Conservation (phyloP, 78 protist species). For the Blattamonas nauphoetae region DNA sequence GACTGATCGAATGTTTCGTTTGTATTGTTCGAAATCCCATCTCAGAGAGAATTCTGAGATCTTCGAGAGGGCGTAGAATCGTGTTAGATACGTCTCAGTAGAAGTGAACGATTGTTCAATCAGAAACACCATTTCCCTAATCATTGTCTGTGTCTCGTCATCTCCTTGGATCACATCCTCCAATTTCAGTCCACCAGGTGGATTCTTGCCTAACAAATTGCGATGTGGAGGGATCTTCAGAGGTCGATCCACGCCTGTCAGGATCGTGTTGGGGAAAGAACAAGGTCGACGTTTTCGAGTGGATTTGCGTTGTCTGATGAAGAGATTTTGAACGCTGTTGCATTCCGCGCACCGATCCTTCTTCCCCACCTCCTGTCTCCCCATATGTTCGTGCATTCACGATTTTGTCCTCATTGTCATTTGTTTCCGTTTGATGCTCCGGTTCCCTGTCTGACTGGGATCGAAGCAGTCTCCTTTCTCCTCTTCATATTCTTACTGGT, state of each 20-base stretch:
- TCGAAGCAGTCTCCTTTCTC: too few relatives aligned
- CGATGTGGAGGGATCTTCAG: not conserved
- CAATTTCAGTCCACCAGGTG: not conserved
- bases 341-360: too few relatives aligned
- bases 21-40: not conserved
- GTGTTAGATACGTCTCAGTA: not conserved
- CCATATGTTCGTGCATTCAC: too few relatives aligned
- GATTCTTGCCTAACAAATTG: not conserved
- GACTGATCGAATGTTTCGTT: not conserved
- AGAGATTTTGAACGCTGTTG: too few relatives aligned
- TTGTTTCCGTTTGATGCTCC: too few relatives aligned
- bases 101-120: not conserved
- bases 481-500: too few relatives aligned
- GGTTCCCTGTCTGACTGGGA: too few relatives aligned
- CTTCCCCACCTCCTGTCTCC: too few relatives aligned
- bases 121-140: not conserved
- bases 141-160: not conserved
- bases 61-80: not conserved
- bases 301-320: too few relatives aligned
- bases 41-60: not conserved
- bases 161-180: not conserved
- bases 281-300: too few relatives aligned
- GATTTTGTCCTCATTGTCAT: too few relatives aligned
- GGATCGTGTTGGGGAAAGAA: too few relatives aligned
- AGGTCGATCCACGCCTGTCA: not conserved